Conservation (phyloP, 805 yeast genomes). For the Starmerella bacillaris region DNA sequence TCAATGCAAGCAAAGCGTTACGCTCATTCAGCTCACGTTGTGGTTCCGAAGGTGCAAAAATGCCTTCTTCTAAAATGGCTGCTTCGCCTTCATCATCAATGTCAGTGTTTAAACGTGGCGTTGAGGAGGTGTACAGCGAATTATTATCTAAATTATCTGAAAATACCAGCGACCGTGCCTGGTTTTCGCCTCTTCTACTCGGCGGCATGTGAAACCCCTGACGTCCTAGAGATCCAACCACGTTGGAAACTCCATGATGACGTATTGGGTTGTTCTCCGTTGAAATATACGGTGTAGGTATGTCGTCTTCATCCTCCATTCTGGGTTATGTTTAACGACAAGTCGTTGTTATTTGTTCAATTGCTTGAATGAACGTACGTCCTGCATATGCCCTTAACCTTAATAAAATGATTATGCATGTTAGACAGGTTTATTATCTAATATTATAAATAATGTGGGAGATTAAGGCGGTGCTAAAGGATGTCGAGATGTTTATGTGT, state of each 20-base stretch:
- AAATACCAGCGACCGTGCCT: constrained; percentile 6
- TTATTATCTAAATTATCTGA: constrained; percentile 9
- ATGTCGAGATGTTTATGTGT: no score
- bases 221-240: constrained; percentile 15
- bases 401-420: no score
- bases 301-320: no score
- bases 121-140: not conserved
- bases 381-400: no score
- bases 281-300: not conserved
- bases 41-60: constrained; percentile 19
- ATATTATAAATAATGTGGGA: no score
- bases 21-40: constrained; percentile 19
- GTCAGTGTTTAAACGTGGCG: not conserved
- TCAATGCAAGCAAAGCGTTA: constrained; percentile 18
- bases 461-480: no score
- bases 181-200: constrained; percentile 6
- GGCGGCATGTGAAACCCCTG: constrained; percentile 12
- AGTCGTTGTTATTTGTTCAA: no score
- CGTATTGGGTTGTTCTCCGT: not conserved
- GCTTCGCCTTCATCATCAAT: constrained; percentile 15
- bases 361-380: no score
- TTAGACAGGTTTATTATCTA: no score
- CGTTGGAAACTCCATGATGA: constrained; percentile 4
- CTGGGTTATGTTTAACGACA: no score
- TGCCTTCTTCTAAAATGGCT: constrained; percentile 15